Evolutionary conservation across 768 basidiomycete genomes (phyloP).

Genomic region (Steccherinum ochraceum): DNA sequence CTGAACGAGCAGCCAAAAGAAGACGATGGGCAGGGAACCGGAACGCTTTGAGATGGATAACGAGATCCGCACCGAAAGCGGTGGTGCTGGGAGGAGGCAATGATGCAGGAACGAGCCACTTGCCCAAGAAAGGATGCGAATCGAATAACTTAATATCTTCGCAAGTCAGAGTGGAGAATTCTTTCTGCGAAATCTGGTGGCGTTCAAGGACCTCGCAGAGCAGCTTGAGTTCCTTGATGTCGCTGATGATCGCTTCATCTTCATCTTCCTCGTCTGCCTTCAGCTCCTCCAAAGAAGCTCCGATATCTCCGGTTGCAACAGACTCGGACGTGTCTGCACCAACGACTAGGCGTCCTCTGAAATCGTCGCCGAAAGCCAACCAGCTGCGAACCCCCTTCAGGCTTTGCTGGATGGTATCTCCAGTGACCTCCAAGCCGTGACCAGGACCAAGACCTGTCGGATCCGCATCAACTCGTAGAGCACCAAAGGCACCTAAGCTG

Average conservation of each 20-base stretch:
- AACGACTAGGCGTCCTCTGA: background rate
- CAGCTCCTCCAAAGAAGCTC: background rate
- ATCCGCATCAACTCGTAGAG: slow-evolving; percentile 67
- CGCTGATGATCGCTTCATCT: slow-evolving; percentile 8
- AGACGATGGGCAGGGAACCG: slow-evolving; percentile 57
- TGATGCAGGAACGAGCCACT: background rate
- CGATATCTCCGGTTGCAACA: background rate
- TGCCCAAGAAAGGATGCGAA: background rate
- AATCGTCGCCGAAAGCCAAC: background rate
- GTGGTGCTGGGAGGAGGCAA: background rate
- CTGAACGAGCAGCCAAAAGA: slow-evolving; percentile 58
- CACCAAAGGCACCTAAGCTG: slow-evolving; percentile 81
- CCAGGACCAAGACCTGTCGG: slow-evolving; percentile 27
- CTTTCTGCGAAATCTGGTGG: slow-evolving; percentile 9
- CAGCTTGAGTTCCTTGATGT: background rate
- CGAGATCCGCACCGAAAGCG: slow-evolving; percentile 55
- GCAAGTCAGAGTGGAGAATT: background rate
- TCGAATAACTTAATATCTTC: background rate
- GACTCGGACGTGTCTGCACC: background rate
- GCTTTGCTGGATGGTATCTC: slow-evolving; percentile 59
- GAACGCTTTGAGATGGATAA: slow-evolving; percentile 38
- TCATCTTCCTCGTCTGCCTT: slow-evolving; percentile 1
- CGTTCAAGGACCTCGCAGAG: slow-evolving; percentile 2
- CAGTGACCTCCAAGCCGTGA: slow-evolving; percentile 41
- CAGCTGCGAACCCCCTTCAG: slow-evolving; percentile 41